Base-by-base conservation (phyloP, 2,329 filamentous ascomycete species). In the Zasmidium citrigriseum region DNA sequence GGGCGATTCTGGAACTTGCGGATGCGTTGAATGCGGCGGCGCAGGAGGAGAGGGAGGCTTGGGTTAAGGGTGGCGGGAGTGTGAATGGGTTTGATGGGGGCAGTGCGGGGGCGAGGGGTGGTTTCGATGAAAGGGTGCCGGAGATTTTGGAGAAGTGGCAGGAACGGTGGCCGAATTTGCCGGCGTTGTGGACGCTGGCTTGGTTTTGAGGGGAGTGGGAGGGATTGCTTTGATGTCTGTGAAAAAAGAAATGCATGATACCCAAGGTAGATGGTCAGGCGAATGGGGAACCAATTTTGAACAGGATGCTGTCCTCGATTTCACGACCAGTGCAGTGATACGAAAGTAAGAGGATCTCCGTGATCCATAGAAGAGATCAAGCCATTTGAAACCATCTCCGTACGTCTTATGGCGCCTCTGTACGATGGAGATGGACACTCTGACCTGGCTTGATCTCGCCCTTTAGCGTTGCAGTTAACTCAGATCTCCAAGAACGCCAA, bases 121-220 rank as follows among this genome's bases (percentile, higher is more conserved):
- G 88, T 25, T 99, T 99, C 70, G 95, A 99, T 75, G 93, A 96
- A 73, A 85, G 86, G 55, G 95, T 99, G 1, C 95, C 95, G 0
- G 93, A 97, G 64, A 89, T 99, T 34, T 78, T 99, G 60, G 93
- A 87, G 1, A 86, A 87, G 54, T 99, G 95, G 95, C 95, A 99
- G 77, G 93, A 96, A 74, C 85, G 89, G 67, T 97, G 93, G 91
- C 93, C 95, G 4, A 89, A 91, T 67, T 76, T 98, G 67, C 95
- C 95, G 18, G 90, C 92, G 2, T 83, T 95, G 56, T 99, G 95
- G 95, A 98, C 93, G 22, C 73, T 98, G 72, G 91, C 92, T 23
- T 99, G 95, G 93, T 91, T 98, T 72, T 98, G 78, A 69, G 29
- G 29, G n/a, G 25, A 49, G 22, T 4, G 34, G 34, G 5, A 9